These are phyloP conservation scores for Diplodia scrobiculata DNA, from an alignment of 2,329 filamentous ascomycete genomes.

Conservation along the genomic window DNA sequence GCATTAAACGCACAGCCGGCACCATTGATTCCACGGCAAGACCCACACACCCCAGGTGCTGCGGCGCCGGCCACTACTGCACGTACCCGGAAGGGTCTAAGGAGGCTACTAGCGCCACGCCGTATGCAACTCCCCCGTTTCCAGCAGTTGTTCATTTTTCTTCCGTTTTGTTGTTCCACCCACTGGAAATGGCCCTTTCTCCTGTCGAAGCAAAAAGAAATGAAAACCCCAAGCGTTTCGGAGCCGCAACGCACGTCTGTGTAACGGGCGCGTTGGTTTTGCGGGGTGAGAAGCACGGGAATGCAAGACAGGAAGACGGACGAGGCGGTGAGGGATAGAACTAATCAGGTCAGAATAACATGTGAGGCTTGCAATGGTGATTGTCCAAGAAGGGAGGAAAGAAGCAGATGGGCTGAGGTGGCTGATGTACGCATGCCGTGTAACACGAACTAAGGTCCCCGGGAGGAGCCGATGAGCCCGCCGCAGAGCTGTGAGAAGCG, in stretches of 20 bases:
- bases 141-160: background rate
- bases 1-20: no score
- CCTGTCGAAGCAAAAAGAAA: background rate
- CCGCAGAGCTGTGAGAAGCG: background rate
- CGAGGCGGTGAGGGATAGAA: background rate
- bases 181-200: background rate
- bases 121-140: background rate
- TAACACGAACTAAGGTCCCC: background rate
- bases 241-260: background rate
- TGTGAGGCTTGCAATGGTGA: background rate
- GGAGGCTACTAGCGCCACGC: background rate
- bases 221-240: background rate
- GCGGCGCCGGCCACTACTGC: slow-evolving; percentile 5
- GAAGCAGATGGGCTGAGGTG: background rate
- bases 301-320: background rate
- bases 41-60: background rate
- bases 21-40: no score
- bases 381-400: background rate
- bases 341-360: background rate
- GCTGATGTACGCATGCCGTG: background rate
- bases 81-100: background rate
- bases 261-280: background rate
- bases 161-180: background rate
- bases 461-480: background rate
- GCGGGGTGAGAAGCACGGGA: background rate